A percentile compares a stretch with the other conserved stretches of the same genome.
Conservation (phyloP, 2,329 filamentous ascomycete genomes). For the Penicillium brevicompactum region DNA sequence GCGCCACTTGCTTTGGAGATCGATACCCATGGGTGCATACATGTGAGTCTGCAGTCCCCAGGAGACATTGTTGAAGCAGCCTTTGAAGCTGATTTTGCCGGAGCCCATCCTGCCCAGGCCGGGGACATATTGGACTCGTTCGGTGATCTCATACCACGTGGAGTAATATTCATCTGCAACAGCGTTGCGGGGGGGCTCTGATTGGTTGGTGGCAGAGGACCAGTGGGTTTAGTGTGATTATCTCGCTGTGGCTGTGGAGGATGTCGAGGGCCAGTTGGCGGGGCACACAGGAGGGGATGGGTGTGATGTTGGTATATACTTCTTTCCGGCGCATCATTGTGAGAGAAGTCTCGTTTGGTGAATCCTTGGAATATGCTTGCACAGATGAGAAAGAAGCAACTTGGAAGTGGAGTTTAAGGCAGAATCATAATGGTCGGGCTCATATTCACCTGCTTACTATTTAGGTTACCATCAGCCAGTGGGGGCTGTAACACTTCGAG, state of each 20-base stretch:
- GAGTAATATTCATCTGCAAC: slow-evolving; percentile 70
- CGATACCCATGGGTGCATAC: slow-evolving; percentile 78
- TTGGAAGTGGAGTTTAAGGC: neutral
- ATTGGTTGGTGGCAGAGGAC: slow-evolving; percentile 72
- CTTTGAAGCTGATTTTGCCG: slow-evolving; percentile 74
- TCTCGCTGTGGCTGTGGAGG: slow-evolving; percentile 75
- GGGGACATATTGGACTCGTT: slow-evolving; percentile 74
- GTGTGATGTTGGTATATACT: slow-evolving; percentile 68
- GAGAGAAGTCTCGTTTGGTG: neutral
- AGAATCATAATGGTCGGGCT: neutral
- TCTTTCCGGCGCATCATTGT: slow-evolving; percentile 24
- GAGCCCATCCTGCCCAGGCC: slow-evolving; percentile 58
- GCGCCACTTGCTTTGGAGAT: slow-evolving; percentile 77
- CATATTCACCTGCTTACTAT: slow-evolving; percentile 4
- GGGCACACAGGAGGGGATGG: slow-evolving; percentile 68
- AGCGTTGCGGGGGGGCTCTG: slow-evolving; percentile 67
- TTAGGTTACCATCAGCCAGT: neutral
- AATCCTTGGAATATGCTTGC: neutral
- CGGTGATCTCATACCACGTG: slow-evolving; percentile 77
- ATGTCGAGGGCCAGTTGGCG: slow-evolving; percentile 72
- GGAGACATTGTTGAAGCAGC: slow-evolving; percentile 74
- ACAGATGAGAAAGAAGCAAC: too few relatives aligned
- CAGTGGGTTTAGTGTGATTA: slow-evolving; percentile 87
- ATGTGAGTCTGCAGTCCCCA: slow-evolving; percentile 78
- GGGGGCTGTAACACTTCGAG: neutral